Conservation (phyloP, 2,329 filamentous ascomycete species). For the Cladophialophora exuberans region DNA sequence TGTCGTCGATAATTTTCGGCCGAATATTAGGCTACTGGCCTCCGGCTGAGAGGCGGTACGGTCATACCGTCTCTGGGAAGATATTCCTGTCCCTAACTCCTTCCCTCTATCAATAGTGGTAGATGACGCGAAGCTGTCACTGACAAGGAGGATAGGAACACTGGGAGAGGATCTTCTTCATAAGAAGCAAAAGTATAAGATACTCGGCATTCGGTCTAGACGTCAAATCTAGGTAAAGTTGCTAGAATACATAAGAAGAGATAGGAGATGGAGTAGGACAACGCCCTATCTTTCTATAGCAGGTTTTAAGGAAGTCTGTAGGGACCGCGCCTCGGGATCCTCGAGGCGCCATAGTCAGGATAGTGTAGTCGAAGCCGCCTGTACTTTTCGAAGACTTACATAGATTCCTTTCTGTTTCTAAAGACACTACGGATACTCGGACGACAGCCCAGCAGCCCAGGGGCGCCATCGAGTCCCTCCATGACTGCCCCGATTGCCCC, state of each 20-base stretch:
- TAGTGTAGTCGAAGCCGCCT: too few species aligned
- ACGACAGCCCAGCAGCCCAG: too few species aligned
- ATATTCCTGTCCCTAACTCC: conserved; percentile 12
- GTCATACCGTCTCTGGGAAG: conserved; percentile 9
- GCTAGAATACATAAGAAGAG: not conserved
- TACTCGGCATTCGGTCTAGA: not conserved
- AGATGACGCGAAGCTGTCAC: conserved; percentile 1
- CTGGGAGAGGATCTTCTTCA: conserved; percentile 3
- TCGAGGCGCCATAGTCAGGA: too few species aligned
- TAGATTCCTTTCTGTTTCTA: too few species aligned
- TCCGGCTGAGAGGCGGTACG: conserved; percentile 1
- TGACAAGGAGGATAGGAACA: conserved; percentile 5
- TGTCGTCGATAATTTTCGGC: conserved; percentile 15
- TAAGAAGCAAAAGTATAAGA: conserved; percentile 1
- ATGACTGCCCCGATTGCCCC: too few species aligned
- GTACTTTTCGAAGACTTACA: too few species aligned
- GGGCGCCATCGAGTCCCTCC: too few species aligned
- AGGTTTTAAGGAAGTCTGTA: too few species aligned
- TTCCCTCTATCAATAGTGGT: conserved; percentile 6
- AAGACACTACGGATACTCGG: too few species aligned
- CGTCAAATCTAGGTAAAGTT: not conserved
- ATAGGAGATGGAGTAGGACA: conserved; percentile 3
- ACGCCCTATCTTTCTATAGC: too few species aligned
- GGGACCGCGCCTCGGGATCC: too few species aligned
- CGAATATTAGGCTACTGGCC: conserved; percentile 15